These are phyloP conservation scores for Ophiostoma perfectum DNA, from an alignment of 2,329 filamentous ascomycete species.

Conservation along the genomic window DNA sequence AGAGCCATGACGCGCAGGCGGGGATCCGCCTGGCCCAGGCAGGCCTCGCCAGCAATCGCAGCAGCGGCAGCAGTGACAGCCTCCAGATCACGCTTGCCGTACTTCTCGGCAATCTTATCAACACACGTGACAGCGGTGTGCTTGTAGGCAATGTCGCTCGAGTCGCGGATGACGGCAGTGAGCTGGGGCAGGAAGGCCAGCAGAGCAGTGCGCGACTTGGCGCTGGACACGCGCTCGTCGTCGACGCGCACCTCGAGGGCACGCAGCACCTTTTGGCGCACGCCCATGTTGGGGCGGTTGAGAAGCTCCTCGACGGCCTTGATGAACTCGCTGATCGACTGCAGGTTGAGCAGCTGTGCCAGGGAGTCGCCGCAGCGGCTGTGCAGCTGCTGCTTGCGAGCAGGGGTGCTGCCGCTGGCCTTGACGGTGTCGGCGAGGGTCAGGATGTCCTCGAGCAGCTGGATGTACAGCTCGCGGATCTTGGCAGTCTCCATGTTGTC, in stretches of 20 bases:
- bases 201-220: constrained; percentile 61
- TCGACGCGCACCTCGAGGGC: constrained; percentile 77
- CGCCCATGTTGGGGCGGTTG: constrained; percentile 64
- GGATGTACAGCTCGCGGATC: constrained; percentile 63
- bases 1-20: constrained; percentile 77
- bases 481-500: constrained; percentile 63
- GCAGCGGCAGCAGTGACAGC: constrained; percentile 69
- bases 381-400: constrained; percentile 44
- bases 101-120: constrained; percentile 89
- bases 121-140: constrained; percentile 83
- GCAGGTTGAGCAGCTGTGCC: constrained; percentile 72
- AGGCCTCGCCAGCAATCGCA: constrained; percentile 69
- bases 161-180: constrained; percentile 68
- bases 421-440: constrained; percentile 61
- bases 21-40: constrained; percentile 67
- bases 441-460: constrained; percentile 60
- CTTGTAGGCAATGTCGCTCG: constrained; percentile 68
- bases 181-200: constrained; percentile 75
- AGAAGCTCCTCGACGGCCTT: constrained; percentile 80
- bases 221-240: constrained; percentile 64
- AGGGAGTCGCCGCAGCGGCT: constrained; percentile 63
- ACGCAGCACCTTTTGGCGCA: constrained; percentile 72
- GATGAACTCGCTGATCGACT: constrained; percentile 84
- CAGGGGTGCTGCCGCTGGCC: constrained; percentile 26
- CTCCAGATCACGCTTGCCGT: constrained; percentile 83